Percentiles rank a stretch among this genome's conserved stretches.
phyloP scores from a whole-genome alignment of 768 basidiomycete genomes.

The Paxillus rubicundulus region DNA sequence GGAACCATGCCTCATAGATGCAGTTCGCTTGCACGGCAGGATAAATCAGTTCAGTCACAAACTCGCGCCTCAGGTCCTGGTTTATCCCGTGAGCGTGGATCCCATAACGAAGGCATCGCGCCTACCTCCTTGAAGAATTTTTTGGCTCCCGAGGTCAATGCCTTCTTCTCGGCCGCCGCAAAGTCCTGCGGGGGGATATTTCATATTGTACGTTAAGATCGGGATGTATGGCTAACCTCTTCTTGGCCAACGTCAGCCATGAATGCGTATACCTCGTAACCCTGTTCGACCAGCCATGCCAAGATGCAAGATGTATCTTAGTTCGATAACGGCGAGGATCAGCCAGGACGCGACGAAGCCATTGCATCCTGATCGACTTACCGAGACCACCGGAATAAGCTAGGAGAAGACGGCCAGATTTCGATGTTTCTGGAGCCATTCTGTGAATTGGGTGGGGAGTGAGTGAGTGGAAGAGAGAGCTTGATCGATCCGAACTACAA shows the following conservation, averaged over 20 bases:
- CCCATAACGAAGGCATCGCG: background rate
- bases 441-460: background rate
- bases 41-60: constrained; percentile 94
- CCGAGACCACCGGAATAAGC: constrained; percentile 99
- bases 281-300: constrained; percentile 97
- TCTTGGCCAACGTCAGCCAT: constrained; percentile 96
- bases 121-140: constrained; percentile 89
- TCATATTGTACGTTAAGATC: background rate
- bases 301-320: constrained; percentile 98
- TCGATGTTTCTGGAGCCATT: constrained; percentile 26
- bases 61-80: constrained; percentile 94
- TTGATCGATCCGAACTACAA: background rate
- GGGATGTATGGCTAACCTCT: constrained; percentile 48
- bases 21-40: constrained; percentile 98
- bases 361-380: constrained; percentile 39
- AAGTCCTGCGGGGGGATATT: constrained; percentile 64
- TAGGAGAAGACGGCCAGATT: constrained; percentile 83
- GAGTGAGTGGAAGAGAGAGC: background rate
- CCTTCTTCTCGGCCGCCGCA: constrained; percentile 86
- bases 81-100: background rate
- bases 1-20: constrained; percentile 83
- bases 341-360: background rate
- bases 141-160: constrained; percentile 87
- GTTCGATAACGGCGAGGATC: constrained; percentile 11
- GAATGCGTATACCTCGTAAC: constrained; percentile 96